Evolutionary conservation across 2,329 filamentous ascomycete species (phyloP), one percentile per base, ranked within the genome.

Genomic region (Didymosphaeria variabile): DNA sequence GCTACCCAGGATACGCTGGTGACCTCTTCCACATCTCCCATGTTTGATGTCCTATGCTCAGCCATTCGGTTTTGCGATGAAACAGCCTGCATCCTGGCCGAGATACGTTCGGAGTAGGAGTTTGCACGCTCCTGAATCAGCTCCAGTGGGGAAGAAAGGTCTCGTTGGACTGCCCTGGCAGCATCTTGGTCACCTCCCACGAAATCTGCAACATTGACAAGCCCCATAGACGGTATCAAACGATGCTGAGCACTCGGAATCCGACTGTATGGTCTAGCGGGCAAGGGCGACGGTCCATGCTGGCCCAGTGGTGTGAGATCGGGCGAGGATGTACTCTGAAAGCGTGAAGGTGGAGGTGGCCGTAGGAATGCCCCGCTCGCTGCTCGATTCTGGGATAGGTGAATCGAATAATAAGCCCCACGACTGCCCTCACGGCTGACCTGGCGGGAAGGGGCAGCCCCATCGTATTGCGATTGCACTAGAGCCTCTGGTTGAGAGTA

Each of bases 131-230:
- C 62, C 31, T 72, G 59, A 31, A 70, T 61, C 8, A 69, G 53
- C 34, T 73, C 68, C 12, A 75, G 62, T 31, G 74, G 73, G 12
- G 74, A 75, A n/a, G 66, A 60, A 10, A 72, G 58, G 38, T 68
- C 61, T 31, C 66, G 63, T 17, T 53, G 45, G 2, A 62, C 67
- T 29, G 72, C 73, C 46, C 42, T 62, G 15, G 64, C 36, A 40
- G 72, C 72, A 55, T 72, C 66, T 32, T 57, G 59, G 38, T 61
- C 52, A 10, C 58, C 55, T n/a, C 55, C 58, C 2, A 64, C 54
- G 34, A 67, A 60, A 46, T 69, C 67, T 8, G 53, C 50, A 26
- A 60, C 29, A 31, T 44, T 59, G 34, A 69, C 12, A 15, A 69
- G 55, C 31, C 57, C 57, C 15, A 53, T 55, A 5, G 60, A 63